Conservation (phyloP, 192 early-diverging fungal genomes). For the Backusella australiensis region DNA sequence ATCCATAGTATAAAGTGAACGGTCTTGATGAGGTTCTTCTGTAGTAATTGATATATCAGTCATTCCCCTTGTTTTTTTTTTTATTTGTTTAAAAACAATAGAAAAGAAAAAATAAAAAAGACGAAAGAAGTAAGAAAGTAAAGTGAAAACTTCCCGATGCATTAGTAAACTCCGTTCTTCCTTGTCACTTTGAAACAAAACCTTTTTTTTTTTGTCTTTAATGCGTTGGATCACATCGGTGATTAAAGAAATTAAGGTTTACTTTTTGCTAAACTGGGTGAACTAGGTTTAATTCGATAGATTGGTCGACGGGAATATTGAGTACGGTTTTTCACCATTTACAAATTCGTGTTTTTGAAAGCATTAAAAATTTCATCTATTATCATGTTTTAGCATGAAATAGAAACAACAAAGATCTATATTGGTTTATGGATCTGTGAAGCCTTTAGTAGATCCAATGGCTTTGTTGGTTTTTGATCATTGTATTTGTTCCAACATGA, state of each 20-base stretch:
- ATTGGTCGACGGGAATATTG: too few relatives aligned
- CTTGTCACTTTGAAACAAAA: slow-evolving; percentile 2
- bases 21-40: slow-evolving; percentile 54
- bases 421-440: too few relatives aligned
- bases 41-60: background rate
- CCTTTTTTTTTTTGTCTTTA: background rate
- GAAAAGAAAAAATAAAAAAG: background rate
- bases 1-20: slow-evolving; percentile 69
- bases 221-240: background rate
- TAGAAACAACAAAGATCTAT: too few relatives aligned
- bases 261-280: background rate
- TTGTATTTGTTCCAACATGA: too few relatives aligned
- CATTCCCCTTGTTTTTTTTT: background rate
- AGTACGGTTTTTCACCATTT: too few relatives aligned
- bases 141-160: background rate
- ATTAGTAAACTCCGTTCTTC: background rate
- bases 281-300: background rate
- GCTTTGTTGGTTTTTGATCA: too few relatives aligned
- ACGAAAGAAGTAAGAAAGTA: background rate
- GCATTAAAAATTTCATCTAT: too few relatives aligned
- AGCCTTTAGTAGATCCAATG: too few relatives aligned
- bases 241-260: background rate
- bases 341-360: too few relatives aligned
- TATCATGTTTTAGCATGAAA: too few relatives aligned
- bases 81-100: background rate